These are phyloP conservation scores for Mycena albidolilacea DNA, from an alignment of 768 basidiomycete species.

Conservation along the genomic window DNA sequence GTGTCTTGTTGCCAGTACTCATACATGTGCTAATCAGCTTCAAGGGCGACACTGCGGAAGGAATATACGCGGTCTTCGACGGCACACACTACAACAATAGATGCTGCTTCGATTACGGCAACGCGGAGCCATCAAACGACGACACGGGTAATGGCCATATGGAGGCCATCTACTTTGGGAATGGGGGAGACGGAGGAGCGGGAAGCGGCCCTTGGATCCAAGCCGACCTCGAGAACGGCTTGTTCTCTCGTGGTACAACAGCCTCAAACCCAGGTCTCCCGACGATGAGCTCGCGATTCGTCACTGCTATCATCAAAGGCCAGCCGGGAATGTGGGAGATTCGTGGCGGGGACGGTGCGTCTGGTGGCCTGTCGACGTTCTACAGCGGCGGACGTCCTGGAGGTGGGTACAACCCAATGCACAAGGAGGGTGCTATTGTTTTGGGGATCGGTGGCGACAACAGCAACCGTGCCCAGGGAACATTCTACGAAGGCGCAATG, in stretches of 20 bases:
- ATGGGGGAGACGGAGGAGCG: no score
- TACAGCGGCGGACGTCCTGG: not conserved
- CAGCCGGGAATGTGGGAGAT: slow-evolving; percentile 1
- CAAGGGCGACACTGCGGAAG: no score
- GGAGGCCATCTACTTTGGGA: no score
- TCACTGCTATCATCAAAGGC: slow-evolving; percentile 1
- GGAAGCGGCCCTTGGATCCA: no score
- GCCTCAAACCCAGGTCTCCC: not conserved
- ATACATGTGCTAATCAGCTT: no score
- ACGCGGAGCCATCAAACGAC: no score
- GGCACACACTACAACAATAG: no score
- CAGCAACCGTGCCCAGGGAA: slow-evolving; percentile 1
- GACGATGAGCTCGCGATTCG: slow-evolving; percentile 1
- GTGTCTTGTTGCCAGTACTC: no score
- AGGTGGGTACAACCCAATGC: not conserved
- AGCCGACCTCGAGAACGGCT: no score
- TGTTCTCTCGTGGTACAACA: not conserved
- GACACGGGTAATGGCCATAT: no score
- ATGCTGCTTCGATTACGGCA: no score
- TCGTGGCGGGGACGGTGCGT: slow-evolving; percentile 1
- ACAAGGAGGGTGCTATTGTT: not conserved
- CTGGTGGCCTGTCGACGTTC: not conserved
- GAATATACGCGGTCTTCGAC: no score
- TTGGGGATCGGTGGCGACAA: slow-evolving; percentile 1
- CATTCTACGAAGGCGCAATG: not conserved